Evolutionary conservation across 768 basidiomycete genomes (phyloP).

Genomic region (Trichaptum fuscoviolaceum): DNA sequence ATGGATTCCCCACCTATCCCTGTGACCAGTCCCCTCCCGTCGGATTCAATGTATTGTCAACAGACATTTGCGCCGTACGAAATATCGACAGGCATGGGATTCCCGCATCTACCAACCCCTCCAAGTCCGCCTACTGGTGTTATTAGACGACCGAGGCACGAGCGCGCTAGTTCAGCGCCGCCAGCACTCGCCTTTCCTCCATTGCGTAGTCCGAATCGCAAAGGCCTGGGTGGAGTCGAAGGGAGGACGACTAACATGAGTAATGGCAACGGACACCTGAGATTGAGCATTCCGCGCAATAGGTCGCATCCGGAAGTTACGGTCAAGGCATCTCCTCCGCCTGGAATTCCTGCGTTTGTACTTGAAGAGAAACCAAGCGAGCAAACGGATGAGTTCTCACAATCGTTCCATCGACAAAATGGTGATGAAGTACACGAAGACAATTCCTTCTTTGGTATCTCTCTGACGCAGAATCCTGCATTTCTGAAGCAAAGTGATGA

Average conservation of each 20-base stretch:
- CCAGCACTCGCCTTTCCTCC: not conserved
- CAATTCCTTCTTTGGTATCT: not conserved
- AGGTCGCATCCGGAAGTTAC: not conserved
- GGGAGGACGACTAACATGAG: too few relatives aligned
- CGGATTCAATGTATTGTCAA: not conserved
- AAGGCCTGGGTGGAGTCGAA: not conserved
- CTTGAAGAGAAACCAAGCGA: not conserved
- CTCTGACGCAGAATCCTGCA: not conserved
- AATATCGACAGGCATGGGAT: not conserved
- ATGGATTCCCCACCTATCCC: not conserved
- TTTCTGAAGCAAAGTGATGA: not conserved
- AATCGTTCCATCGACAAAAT: not conserved
- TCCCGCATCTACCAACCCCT: not conserved
- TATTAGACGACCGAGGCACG: not conserved
- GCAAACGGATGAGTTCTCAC: not conserved
- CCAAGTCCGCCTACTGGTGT: not conserved
- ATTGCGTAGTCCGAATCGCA: not conserved
- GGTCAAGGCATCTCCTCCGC: not conserved
- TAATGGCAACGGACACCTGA: not conserved
- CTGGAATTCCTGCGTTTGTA: not conserved
- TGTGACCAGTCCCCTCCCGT: not conserved
- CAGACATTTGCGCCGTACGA: not conserved
- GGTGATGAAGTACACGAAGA: not conserved
- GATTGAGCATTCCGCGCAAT: not conserved
- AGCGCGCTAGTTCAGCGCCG: not conserved